Conservation (phyloP, 1,284 basidiomycete species). For the Cryptococcus depauperatus region DNA sequence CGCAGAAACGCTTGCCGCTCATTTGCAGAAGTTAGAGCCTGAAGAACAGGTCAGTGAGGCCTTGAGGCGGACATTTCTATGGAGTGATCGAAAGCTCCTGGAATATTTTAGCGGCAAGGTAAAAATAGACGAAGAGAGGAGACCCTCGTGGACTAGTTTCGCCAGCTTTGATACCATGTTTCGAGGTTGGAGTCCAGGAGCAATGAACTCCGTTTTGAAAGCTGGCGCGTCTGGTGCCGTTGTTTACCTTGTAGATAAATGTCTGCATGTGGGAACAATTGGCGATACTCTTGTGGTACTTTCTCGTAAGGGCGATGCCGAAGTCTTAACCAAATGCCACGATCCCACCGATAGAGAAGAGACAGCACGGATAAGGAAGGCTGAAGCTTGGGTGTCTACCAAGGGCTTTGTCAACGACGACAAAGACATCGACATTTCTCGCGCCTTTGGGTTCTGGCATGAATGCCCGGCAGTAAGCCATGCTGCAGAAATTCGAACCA, state of each 20-base stretch:
- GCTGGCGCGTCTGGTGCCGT: slow-evolving; percentile 83
- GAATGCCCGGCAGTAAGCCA: slow-evolving; percentile 87
- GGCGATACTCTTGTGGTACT: slow-evolving; percentile 86
- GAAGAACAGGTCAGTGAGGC: slow-evolving; percentile 64
- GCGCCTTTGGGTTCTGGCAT: slow-evolving; percentile 90
- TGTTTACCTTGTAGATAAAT: slow-evolving; percentile 73
- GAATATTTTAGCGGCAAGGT: slow-evolving; percentile 48
- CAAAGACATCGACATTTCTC: slow-evolving; percentile 72
- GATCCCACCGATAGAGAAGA: slow-evolving; percentile 85
- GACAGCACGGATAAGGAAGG: slow-evolving; percentile 74
- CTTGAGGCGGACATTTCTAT: slow-evolving; percentile 73
- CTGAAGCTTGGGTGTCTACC: slow-evolving; percentile 96
- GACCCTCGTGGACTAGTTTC: slow-evolving; percentile 59
- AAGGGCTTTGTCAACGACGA: slow-evolving; percentile 82
- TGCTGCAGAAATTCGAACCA: slow-evolving; percentile 65
- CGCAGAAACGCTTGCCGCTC: slow-evolving; percentile 53
- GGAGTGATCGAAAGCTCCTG: slow-evolving; percentile 69
- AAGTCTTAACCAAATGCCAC: slow-evolving; percentile 71
- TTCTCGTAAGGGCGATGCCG: slow-evolving; percentile 67
- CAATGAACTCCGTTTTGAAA: slow-evolving; percentile 47
- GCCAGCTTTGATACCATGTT: slow-evolving; percentile 19
- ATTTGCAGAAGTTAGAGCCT: slow-evolving; percentile 53
- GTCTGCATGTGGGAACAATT: slow-evolving; percentile 81
- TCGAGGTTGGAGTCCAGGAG: slow-evolving; percentile 43
- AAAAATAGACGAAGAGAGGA: slow-evolving; percentile 47